These are phyloP conservation scores for Penicillium sp. DNA, from an alignment of 2,329 filamentous ascomycete genomes.

Conservation along the genomic window DNA sequence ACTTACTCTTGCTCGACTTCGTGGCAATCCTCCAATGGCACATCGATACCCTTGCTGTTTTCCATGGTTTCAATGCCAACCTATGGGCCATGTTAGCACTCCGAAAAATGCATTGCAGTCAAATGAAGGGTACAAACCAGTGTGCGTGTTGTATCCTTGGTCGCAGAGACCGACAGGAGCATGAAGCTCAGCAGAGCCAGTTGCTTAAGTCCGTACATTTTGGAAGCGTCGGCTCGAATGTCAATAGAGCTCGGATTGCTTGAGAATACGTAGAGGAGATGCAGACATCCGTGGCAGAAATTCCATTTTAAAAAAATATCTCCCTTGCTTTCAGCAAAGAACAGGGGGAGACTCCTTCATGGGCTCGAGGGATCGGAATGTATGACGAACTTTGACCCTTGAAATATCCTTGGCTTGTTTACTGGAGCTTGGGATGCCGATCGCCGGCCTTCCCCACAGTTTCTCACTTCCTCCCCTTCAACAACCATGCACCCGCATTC, in stretches of 20 bases:
- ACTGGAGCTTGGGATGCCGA: not conserved
- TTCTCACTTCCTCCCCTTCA: not conserved
- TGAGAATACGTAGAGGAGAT: not conserved
- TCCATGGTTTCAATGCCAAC: constrained; percentile 23
- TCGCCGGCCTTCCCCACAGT: constrained; percentile 4
- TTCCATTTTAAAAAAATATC: not conserved
- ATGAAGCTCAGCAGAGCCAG: constrained; percentile 23
- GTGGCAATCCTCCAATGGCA: constrained; percentile 23
- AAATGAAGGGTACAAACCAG: constrained; percentile 4
- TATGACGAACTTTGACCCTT: not conserved
- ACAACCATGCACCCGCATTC: constrained; percentile 2
- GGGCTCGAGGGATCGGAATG: constrained; percentile 12
- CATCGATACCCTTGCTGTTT: constrained; percentile 18
- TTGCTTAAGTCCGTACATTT: constrained; percentile 24
- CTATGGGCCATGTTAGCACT: constrained; percentile 10
- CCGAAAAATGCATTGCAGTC: not conserved
- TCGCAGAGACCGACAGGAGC: constrained; percentile 19
- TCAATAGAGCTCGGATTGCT: not conserved
- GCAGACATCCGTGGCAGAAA: not conserved
- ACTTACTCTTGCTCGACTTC: constrained; percentile 25
- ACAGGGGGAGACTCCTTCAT: not conserved
- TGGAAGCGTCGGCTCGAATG: constrained; percentile 8
- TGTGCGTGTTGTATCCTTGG: constrained; percentile 12
- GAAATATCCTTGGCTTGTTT: not conserved
- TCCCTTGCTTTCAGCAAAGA: not conserved